Conservation (phyloP, 2,329 filamentous ascomycete species). For the Arthroderma sp. region DNA sequence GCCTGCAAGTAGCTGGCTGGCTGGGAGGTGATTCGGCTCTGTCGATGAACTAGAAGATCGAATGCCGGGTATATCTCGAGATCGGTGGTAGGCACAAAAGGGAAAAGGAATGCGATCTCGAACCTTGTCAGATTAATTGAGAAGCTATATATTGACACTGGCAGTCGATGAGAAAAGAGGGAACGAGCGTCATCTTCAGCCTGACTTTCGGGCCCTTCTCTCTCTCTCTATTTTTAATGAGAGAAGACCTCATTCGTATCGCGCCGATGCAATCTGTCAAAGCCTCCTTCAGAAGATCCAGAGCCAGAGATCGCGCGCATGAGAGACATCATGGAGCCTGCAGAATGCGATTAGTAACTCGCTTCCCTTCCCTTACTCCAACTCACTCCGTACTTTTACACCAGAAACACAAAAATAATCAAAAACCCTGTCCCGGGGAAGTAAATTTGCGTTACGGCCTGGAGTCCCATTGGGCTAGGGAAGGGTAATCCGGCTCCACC, state of each 20-base stretch:
- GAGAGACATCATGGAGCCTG: background rate
- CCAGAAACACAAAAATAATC: slow-evolving; percentile 4
- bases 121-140: slow-evolving; percentile 2
- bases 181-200: background rate
- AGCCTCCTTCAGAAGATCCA: background rate
- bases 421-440: slow-evolving; percentile 4
- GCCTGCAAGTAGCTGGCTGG: background rate
- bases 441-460: slow-evolving; percentile 4
- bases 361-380: background rate
- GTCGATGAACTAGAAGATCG: background rate
- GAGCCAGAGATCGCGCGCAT: background rate
- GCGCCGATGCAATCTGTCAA: background rate
- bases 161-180: background rate
- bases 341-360: slow-evolving; percentile 4
- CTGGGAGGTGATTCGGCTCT: background rate
- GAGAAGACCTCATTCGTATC: background rate
- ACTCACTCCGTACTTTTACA: slow-evolving; percentile 1
- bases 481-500: background rate
- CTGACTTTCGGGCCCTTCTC: background rate
- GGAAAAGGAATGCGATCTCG: background rate
- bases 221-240: background rate
- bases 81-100: background rate
- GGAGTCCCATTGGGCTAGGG: background rate
- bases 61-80: slow-evolving; percentile 1
- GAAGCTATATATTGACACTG: background rate